phyloP scores from a whole-genome alignment of 345 rosid species.

The Citrus cavaleriei region DNA sequence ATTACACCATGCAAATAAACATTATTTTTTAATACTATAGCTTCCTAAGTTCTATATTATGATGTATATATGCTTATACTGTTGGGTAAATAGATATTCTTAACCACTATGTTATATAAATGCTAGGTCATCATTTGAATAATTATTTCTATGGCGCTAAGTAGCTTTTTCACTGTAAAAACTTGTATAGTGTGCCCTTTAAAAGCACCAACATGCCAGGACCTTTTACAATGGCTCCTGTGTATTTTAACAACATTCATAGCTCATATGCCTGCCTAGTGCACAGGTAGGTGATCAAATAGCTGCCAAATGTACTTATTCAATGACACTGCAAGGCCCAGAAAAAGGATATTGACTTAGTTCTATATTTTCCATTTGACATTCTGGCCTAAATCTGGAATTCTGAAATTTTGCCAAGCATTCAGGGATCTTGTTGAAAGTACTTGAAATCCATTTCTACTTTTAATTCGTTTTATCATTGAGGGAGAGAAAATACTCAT shows the following conservation, averaged over 20 bases:
- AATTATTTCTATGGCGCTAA: not conserved
- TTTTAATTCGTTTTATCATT: not conserved
- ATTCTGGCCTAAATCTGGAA: not conserved
- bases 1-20: slow-evolving; percentile 10
- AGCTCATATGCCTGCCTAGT: not conserved
- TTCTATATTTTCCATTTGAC: not conserved
- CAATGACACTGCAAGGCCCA: not conserved
- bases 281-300: not conserved
- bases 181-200: not conserved
- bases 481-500: not conserved
- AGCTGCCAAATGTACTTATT: not conserved
- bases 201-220: not conserved
- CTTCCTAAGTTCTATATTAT: not conserved
- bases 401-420: not conserved
- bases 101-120: not conserved
- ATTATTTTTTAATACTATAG: slow-evolving; percentile 1
- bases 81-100: not conserved
- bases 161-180: not conserved
- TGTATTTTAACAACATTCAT: not conserved
- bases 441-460: not conserved
- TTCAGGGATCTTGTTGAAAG: not conserved
- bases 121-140: slow-evolving; percentile 1
- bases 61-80: slow-evolving; percentile 12
- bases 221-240: not conserved
- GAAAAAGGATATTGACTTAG: not conserved